Base-by-base conservation (phyloP, 116 monocot genomes). In the Trichopus zeylanicus region DNA sequence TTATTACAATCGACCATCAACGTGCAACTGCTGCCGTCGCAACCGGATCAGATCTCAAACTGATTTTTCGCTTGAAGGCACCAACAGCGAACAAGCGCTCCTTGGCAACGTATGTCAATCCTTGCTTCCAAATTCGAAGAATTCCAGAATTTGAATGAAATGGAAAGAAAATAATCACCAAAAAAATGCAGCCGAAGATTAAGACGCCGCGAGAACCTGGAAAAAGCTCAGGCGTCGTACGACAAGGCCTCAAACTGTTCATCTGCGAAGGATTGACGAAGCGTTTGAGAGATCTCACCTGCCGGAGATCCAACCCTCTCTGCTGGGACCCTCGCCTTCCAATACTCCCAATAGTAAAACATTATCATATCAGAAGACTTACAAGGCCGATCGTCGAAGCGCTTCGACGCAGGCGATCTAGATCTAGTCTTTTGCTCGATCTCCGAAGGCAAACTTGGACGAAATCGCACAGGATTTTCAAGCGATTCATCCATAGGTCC, bases 401-500 rank as follows among this genome's bases (percentile, higher is more conserved):
- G 7, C 5, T 10, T 21, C 7, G 23, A 10, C 51, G 35, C 23
- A 20, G 22, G 49, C 7, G 30, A 55, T 22, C 55, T n/a, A 18
- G 53, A 46, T 15, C 0, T 29, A 29, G 18, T 23, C 26, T 9
- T 32, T 65, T 31, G n/a, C 31, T 48, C 20, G 1, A 42, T 66
- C 5, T 66, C 28, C 55, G 66, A 66, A 66, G 66, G 67, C 67
- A 67, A 67, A 67, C 67, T 67, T 67, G 67, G 67, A 31, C n/a
- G 24, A 33, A 46, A 67, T 67, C 58, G 67, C 58, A 67, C 49
- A 11, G 26, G 12, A 6, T 46, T 46, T 33, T 33, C 48, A 57
- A 56, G 56, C 67, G 57, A 67, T 57, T 22, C 33, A 19, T 67
- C 67, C 67, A 57, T 58, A 67, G 67, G 67, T 67, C 67, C 67